Conservation (phyloP, 164 flowering plant species). For the Vitis rupestris region DNA sequence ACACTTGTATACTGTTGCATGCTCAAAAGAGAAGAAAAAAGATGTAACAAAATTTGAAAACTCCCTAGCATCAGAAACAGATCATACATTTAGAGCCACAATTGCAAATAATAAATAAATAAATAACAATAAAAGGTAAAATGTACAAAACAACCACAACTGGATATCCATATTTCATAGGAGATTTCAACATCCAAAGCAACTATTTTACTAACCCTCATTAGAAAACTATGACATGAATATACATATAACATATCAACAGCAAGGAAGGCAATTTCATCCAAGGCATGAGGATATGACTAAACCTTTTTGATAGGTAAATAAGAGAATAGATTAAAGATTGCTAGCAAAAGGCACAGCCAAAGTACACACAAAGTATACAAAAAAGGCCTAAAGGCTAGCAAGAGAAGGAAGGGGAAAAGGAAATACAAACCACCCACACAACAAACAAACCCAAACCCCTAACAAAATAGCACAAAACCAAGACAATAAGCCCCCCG, state of each 20-base stretch:
- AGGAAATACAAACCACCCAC: too few species aligned
- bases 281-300: not conserved
- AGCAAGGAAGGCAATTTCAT: not conserved
- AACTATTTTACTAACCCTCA: not conserved
- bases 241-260: not conserved
- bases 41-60: not conserved
- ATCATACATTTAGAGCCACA: not conserved
- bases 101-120: not conserved
- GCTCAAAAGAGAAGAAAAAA: not conserved
- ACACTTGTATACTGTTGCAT: not conserved
- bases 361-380: too few species aligned
- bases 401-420: too few species aligned
- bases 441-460: too few species aligned
- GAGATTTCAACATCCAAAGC: not conserved
- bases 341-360: too few species aligned
- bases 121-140: not conserved
- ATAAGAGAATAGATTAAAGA: too few species aligned
- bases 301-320: too few species aligned
- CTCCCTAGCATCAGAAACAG: too few species aligned
- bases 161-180: not conserved
- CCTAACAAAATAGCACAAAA: too few species aligned
- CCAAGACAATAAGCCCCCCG: too few species aligned
- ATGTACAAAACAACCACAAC: not conserved
- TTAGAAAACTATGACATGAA: not conserved
- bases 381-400: too few species aligned